Percentiles rank a stretch among this genome's conserved stretches.
These are phyloP conservation scores for Papiliotrema terrestris DNA, from an alignment of 1,284 basidiomycete genomes.

Conservation along the genomic window DNA sequence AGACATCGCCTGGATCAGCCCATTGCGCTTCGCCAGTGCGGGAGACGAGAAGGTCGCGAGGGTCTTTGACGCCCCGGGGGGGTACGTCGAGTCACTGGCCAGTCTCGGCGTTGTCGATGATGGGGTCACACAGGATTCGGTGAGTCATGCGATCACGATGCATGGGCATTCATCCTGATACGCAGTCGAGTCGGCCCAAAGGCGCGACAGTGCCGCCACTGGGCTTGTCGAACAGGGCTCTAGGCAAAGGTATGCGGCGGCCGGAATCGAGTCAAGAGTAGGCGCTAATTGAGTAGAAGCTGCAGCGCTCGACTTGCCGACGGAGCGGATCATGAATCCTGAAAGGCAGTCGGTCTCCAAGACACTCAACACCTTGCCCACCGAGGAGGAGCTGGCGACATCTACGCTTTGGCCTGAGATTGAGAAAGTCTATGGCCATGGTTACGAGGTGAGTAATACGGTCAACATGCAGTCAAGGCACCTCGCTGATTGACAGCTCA, in stretches of 20 bases:
- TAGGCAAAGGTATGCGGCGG: slow-evolving; percentile 68
- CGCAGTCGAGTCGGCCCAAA: slow-evolving; percentile 29
- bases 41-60: slow-evolving; percentile 90
- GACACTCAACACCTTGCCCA: slow-evolving; percentile 49
- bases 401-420: slow-evolving; percentile 94
- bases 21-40: slow-evolving; percentile 75
- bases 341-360: slow-evolving; percentile 46
- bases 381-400: slow-evolving; percentile 63
- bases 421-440: slow-evolving; percentile 97
- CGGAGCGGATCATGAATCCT: slow-evolving; percentile 32
- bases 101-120: slow-evolving; percentile 42
- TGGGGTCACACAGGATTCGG: slow-evolving; percentile 10
- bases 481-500: slow-evolving; percentile 55
- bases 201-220: slow-evolving; percentile 72
- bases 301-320: slow-evolving; percentile 21
- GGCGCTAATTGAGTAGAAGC: slow-evolving; percentile 11
- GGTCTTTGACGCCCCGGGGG: slow-evolving; percentile 80
- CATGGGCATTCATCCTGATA: background rate
- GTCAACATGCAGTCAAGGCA: background rate
- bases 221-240: slow-evolving; percentile 68
- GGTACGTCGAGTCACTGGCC: slow-evolving; percentile 65
- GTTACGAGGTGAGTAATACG: slow-evolving; percentile 70
- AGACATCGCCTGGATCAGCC: slow-evolving; percentile 69
- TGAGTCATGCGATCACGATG: slow-evolving; percentile 3
- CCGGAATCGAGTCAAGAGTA: too few relatives aligned